Conservation (phyloP, 2,329 filamentous ascomycete species). For the Hypoxylon sp. region DNA sequence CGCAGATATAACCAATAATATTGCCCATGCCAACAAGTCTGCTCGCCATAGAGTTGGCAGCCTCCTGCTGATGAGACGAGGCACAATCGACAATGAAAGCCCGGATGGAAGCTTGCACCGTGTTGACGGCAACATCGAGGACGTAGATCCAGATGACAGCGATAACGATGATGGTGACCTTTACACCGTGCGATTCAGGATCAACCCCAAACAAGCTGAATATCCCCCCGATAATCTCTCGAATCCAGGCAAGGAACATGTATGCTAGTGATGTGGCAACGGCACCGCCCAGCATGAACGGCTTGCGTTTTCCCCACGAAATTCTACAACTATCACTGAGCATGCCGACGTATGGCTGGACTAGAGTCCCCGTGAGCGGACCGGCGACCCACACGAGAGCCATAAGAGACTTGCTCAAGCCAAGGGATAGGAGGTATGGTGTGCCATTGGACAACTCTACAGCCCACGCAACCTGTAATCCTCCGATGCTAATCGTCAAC, state of each 20-base stretch:
- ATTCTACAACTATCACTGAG: constrained; percentile 80
- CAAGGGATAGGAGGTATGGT: constrained; percentile 80
- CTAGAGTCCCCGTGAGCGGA: constrained; percentile 78
- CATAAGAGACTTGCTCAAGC: constrained; percentile 83
- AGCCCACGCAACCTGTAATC: constrained; percentile 93
- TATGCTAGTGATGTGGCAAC: constrained; percentile 72
- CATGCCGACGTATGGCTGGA: constrained; percentile 85
- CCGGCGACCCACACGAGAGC: constrained; percentile 87
- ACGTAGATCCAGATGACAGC: constrained; percentile 90
- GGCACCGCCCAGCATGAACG: constrained; percentile 79
- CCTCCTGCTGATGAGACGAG: constrained; percentile 91
- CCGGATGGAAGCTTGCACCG: constrained; percentile 87
- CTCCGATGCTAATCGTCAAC: constrained; percentile 85
- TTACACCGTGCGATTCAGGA: constrained; percentile 69
- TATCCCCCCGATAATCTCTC: constrained; percentile 74
- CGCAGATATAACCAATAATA: constrained; percentile 88
- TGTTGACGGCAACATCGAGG: constrained; percentile 94
- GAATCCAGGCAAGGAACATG: constrained; percentile 76
- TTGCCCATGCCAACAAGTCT: constrained; percentile 87
- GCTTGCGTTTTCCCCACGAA: constrained; percentile 79
- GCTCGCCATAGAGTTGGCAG: constrained; percentile 93
- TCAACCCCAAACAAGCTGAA: constrained; percentile 76
- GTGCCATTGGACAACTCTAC: constrained; percentile 95
- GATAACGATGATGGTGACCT: constrained; percentile 73
- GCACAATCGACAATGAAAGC: constrained; percentile 95